Base-by-base conservation (phyloP, 345 rosid genomes). In the Acer saccharum region DNA sequence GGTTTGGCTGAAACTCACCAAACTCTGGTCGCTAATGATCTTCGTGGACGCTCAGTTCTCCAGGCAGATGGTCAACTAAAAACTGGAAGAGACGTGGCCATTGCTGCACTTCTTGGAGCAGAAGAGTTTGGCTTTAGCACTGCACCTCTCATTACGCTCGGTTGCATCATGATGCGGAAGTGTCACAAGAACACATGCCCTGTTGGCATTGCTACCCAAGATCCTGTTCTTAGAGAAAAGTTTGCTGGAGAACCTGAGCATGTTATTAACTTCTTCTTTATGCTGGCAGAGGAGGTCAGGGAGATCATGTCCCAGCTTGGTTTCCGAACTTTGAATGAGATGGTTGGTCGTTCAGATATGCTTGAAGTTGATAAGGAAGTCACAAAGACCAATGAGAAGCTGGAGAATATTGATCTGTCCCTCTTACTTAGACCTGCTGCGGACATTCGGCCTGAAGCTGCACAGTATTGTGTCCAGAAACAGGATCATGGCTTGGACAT, bases 51-150 rank as follows among this genome's bases (percentile, higher is more conserved):
- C n/a, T 87, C 99, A 2, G 87, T 90, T 79, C 97, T 97, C 68
- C 99, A 97, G 88, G 94, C 99, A 12, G 99, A 97, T 83, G 99
- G 99, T 44, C 99, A 97, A 86, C 88, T 97, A 44, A 97, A 97
- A 89, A 97, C 99, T 63, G 99, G 99, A 65, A 92, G 97, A 77
- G 99, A 97, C 78, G 99, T 97, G 74, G 99, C 98, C 63, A 79
- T 97, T 65, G 99, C 99, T 10, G 94, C 99, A 0, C 99, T 97
- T 80, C 98, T 97, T 39, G 99, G 99, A 70, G 99, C 99, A 10
- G 99, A 97, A 88, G 99, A 97, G 81, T 97, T 97, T 81, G 99
- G 99, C 70, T 97, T 97, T 76, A 97, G 99, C 87, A 97, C 99
- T 55, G 99, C 99, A 13, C 99, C 99, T 48, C 97, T 97, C 55